These are phyloP conservation scores for Botrytis sinoallii DNA, from an alignment of 2,329 filamentous ascomycete genomes.

Conservation along the genomic window DNA sequence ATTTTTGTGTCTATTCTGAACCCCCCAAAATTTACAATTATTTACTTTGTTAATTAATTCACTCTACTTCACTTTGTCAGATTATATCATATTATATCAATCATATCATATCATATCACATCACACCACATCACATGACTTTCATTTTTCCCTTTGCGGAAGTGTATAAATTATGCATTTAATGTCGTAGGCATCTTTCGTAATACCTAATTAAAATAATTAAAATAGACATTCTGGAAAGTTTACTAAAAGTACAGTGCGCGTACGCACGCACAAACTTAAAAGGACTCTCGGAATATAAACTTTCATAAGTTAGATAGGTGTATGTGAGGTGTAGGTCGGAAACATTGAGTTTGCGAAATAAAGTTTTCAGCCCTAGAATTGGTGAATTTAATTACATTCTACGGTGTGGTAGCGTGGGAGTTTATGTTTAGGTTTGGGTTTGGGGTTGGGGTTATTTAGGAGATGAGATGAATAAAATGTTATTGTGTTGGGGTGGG, in stretches of 20 bases:
- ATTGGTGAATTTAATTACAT: neutral
- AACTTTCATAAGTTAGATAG: no score
- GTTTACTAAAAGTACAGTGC: neutral
- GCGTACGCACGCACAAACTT: no score
- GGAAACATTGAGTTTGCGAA: neutral
- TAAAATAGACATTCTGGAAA: neutral
- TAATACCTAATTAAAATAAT: no score
- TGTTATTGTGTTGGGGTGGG: no score
- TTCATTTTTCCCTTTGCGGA: neutral
- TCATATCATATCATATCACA: neutral
- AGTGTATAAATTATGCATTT: neutral
- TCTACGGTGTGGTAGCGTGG: neutral
- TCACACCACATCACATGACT: neutral
- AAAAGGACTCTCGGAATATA: no score
- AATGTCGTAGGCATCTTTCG: neutral
- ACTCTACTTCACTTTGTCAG: neutral
- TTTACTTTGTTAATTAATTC: neutral
- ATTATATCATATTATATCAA: neutral
- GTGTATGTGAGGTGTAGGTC: no score
- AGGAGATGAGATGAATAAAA: no score
- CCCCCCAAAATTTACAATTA: neutral
- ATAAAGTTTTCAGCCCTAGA: neutral
- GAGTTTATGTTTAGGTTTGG: neutral
- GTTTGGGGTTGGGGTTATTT: no score
- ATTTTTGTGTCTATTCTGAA: neutral